Base-by-base conservation (phyloP, 805 yeast genomes). In the Kluyveromyces nonfermentans region DNA sequence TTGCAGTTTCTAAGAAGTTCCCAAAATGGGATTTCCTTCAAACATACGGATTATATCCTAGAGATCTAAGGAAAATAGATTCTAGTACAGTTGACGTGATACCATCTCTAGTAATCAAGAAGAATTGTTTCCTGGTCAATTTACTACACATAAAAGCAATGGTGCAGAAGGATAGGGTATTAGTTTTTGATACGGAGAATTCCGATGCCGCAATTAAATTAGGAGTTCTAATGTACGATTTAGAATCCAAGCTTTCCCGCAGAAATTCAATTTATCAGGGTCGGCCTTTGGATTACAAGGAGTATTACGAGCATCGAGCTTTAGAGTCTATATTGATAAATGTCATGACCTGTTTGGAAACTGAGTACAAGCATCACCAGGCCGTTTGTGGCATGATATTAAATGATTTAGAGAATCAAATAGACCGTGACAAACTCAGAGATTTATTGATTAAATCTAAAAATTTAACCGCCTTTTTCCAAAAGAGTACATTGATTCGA, bases 111-210 rank as follows among this genome's bases (percentile, higher is more conserved):
- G 80, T 89, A 47, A 87, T 88, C 18, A 73, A 97, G 46, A 73
- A 78, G 14, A 42, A 76, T 65, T 82, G 94, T 42, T 84, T 90
- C 16, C 68, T 93, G 43, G 78, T 93, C 40, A 89, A 88, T 58
- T 64, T 93, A 56, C 66, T 93, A 33, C 93, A 89, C 59, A 87
- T 93, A 40, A 83, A 93, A 51, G 97, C 97, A 1, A 70, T 93
- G 38, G 77, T 93, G n/a, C 85, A 83, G 54, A 73, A 77, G 35
- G 86, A 90, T 54, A 69, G 73, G 49, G 94, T 93, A 8, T 73
- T 85, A 65, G 74, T 93, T 1, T 93, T 93, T 62, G 97, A 93
- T 42, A 74, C 82, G 0, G 51, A 62, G 5, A 65, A 64, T 43
- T 60, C 70, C 1, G 69, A 69, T n/a, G 74, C 78, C n/a, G 85